Evolutionary conservation across 108 stramenopile species (phyloP).

Genomic region (Asterionellopsis glacialis): DNA sequence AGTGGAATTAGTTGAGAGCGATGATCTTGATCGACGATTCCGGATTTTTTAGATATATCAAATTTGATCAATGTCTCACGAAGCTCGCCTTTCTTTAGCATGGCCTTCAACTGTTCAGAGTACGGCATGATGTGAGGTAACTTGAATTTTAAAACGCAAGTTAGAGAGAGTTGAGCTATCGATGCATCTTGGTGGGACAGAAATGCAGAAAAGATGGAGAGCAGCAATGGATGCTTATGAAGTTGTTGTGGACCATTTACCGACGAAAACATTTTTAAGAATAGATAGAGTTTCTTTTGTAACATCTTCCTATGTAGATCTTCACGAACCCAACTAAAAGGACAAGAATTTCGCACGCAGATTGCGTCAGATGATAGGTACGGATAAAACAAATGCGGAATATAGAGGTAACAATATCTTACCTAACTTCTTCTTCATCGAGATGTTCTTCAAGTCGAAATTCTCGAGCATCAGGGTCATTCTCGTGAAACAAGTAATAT

Average conservation of each 20-base stretch:
- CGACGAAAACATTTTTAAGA: slow-evolving; percentile 70
- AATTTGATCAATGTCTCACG: slow-evolving; percentile 68
- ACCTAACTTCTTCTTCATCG: slow-evolving; percentile 8
- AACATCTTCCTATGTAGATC: slow-evolving; percentile 33
- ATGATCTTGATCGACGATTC: slow-evolving; percentile 47
- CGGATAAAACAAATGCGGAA: too few species aligned
- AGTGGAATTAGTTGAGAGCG: slow-evolving; percentile 49
- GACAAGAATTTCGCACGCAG: background rate
- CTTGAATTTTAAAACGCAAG: slow-evolving; percentile 62
- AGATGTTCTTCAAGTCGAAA: slow-evolving; percentile 31
- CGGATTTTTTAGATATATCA: slow-evolving; percentile 35
- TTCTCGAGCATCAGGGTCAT: slow-evolving; percentile 71
- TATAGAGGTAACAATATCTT: background rate
- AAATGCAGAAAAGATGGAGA: slow-evolving; percentile 46
- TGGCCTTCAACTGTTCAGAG: slow-evolving; percentile 31
- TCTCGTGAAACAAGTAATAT: slow-evolving; percentile 59
- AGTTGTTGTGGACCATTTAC: slow-evolving; percentile 81
- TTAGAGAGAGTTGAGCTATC: slow-evolving; percentile 54
- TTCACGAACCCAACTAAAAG: slow-evolving; percentile 20
- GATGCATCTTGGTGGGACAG: slow-evolving; percentile 58
- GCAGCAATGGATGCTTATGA: slow-evolving; percentile 49
- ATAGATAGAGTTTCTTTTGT: slow-evolving; percentile 47
- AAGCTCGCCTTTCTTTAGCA: slow-evolving; percentile 60
- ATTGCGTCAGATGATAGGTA: background rate
- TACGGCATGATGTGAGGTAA: slow-evolving; percentile 53